These are phyloP conservation scores for Populus hybrid DNA, from an alignment of 441 rosid species.

Conservation along the genomic window DNA sequence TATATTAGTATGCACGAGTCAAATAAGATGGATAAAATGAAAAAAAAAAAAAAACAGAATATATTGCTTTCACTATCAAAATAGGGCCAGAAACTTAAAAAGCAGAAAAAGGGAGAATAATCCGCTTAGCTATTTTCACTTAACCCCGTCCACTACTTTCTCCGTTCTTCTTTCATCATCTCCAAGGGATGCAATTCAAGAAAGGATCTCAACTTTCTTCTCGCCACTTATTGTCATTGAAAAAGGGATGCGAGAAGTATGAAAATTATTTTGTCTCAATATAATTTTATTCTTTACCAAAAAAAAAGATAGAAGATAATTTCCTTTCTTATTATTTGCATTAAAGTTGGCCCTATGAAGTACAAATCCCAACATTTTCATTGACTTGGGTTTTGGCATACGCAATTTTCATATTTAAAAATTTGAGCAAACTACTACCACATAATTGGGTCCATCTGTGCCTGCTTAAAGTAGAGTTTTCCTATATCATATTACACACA, in stretches of 20 bases:
- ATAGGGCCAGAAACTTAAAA: neutral
- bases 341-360: too few relatives aligned
- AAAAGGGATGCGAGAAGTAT: neutral
- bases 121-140: neutral
- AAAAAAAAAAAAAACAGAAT: neutral
- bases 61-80: neutral
- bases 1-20: neutral
- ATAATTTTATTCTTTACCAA: too few relatives aligned
- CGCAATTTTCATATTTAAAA: neutral
- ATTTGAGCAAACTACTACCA: too few relatives aligned
- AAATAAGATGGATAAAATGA: neutral
- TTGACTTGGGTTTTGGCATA: neutral
- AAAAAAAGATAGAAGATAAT: too few relatives aligned
- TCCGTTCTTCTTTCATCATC: conserved; percentile 3
- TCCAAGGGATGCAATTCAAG: conserved; percentile 3
- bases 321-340: too few relatives aligned
- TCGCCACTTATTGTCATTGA: neutral
- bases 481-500: neutral
- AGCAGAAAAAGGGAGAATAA: neutral
- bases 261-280: neutral
- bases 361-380: neutral
- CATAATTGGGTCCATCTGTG: too few relatives aligned
- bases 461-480: too few relatives aligned
- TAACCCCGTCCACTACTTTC: conserved; percentile 22
- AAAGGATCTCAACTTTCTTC: conserved; percentile 1